These are phyloP conservation scores for Terana coerulea DNA, from an alignment of 768 basidiomycete species.

Conservation along the genomic window DNA sequence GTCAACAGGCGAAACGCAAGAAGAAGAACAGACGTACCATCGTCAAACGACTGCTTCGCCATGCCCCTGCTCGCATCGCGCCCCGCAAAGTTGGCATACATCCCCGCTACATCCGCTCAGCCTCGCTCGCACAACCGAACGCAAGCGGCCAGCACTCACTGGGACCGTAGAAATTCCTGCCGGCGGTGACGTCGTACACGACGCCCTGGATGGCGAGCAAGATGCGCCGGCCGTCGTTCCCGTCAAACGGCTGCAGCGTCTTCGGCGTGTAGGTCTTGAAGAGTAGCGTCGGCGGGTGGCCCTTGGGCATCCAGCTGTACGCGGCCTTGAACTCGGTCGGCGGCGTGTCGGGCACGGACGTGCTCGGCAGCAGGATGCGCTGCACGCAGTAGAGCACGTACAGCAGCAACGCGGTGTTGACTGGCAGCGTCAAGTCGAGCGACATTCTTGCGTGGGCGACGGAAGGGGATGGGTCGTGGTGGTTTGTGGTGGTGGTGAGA, in stretches of 20 bases:
- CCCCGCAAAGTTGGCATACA: constrained; percentile 98
- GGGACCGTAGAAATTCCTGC: constrained; percentile 92
- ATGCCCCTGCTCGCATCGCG: constrained; percentile 94
- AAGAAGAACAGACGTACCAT: constrained; percentile 48
- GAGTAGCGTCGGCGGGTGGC: constrained; percentile 74
- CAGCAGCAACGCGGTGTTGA: constrained; percentile 74
- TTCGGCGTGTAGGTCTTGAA: constrained; percentile 78
- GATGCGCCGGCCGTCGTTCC: constrained; percentile 65
- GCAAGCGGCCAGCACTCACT: constrained; percentile 54
- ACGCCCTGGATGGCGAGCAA: constrained; percentile 81
- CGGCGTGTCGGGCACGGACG: constrained; percentile 41
- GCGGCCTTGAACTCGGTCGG: constrained; percentile 74
- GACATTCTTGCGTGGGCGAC: too few relatives aligned
- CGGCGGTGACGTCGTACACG: constrained; percentile 92
- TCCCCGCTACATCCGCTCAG: constrained; percentile 63
- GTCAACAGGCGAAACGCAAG: not conserved
- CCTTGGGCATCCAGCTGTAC: constrained; percentile 91
- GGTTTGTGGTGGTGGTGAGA: too few relatives aligned
- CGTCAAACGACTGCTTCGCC: constrained; percentile 96
- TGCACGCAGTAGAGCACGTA: constrained; percentile 79
- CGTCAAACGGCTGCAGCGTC: constrained; percentile 65
- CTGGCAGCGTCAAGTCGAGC: constrained; percentile 58
- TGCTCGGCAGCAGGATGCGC: constrained; percentile 69
- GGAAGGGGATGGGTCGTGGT: too few relatives aligned
- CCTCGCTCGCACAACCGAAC: not conserved